Percentiles rank a stretch among this genome's conserved stretches.
Conservation (phyloP, 306 rosid genomes). For the Lablab purpureus region DNA sequence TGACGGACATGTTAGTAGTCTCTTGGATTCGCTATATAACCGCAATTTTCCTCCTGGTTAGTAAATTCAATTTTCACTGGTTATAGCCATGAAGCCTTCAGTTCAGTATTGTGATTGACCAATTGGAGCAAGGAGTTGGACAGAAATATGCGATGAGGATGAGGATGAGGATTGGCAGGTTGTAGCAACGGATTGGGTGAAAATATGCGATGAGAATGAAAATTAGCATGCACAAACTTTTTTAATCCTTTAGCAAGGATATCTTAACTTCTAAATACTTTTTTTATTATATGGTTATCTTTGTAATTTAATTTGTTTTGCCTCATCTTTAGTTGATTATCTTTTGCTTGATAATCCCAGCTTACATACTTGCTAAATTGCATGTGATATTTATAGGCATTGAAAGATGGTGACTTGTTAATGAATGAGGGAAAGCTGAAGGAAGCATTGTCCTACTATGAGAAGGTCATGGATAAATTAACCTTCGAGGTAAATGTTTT, state of each 20-base stretch:
- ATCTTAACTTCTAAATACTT: constrained; percentile 17
- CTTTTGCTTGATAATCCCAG: constrained; percentile 5
- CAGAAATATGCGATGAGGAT: not conserved
- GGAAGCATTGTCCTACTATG: constrained; percentile 75
- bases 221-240: not conserved
- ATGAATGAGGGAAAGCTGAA: constrained; percentile 75
- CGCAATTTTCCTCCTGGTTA: not conserved
- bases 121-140: not conserved
- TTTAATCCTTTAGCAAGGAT: not conserved
- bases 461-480: constrained; percentile 75
- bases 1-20: not conserved
- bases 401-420: constrained; percentile 79
- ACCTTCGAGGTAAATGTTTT: constrained; percentile 70
- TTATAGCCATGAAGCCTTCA: constrained; percentile 1
- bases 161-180: not conserved
- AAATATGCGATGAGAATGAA: not conserved
- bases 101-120: not conserved
- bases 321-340: constrained; percentile 27
- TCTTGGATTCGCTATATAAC: not conserved
- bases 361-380: constrained; percentile 1
- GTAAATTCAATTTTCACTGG: not conserved
- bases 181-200: not conserved
- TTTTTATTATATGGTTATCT: not conserved
- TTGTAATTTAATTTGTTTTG: constrained; percentile 10
- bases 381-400: constrained; percentile 52